These are phyloP conservation scores for Monascus purpureus DNA, from an alignment of 495 filamentous ascomycete species.

Conservation along the genomic window DNA sequence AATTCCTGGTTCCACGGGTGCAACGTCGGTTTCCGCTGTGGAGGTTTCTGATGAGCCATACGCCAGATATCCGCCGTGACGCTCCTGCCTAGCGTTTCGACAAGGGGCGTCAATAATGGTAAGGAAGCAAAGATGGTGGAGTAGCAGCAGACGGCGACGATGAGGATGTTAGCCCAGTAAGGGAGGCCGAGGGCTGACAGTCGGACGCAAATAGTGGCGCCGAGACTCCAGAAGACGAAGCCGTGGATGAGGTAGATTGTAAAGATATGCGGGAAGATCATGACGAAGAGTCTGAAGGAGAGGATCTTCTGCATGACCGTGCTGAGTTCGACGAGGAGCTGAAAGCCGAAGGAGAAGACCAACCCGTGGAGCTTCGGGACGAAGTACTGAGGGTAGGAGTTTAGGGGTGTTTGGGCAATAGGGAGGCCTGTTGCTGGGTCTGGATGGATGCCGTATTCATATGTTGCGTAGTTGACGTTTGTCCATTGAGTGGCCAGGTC, in stretches of 20 bases:
- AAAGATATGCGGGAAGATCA: constrained; percentile 29
- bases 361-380: constrained; percentile 25
- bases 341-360: constrained; percentile 17
- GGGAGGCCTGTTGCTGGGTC: constrained; percentile 15
- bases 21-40: too few relatives aligned
- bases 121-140: too few relatives aligned
- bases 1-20: too few relatives aligned
- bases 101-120: too few relatives aligned
- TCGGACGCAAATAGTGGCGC: too few relatives aligned
- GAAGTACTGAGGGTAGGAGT: constrained; percentile 21
- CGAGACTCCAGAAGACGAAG: constrained; percentile 20
- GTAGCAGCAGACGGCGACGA: too few relatives aligned
- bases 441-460: constrained; percentile 24
- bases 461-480: constrained; percentile 11
- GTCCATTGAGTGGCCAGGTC: constrained; percentile 15
- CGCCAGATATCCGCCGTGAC: too few relatives aligned
- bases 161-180: too few relatives aligned
- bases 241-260: constrained; percentile 32
- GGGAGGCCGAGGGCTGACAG: too few relatives aligned
- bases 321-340: constrained; percentile 21
- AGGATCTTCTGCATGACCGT: constrained; percentile 18
- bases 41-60: too few relatives aligned
- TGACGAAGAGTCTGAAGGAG: constrained; percentile 13
- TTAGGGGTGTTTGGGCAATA: constrained; percentile 9
- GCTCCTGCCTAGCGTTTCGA: too few relatives aligned